Percentiles rank a stretch among this genome's conserved stretches.
Evolutionary conservation across 2,329 filamentous ascomycete genomes (phyloP).

Genomic region (Fusarium irregulare): DNA sequence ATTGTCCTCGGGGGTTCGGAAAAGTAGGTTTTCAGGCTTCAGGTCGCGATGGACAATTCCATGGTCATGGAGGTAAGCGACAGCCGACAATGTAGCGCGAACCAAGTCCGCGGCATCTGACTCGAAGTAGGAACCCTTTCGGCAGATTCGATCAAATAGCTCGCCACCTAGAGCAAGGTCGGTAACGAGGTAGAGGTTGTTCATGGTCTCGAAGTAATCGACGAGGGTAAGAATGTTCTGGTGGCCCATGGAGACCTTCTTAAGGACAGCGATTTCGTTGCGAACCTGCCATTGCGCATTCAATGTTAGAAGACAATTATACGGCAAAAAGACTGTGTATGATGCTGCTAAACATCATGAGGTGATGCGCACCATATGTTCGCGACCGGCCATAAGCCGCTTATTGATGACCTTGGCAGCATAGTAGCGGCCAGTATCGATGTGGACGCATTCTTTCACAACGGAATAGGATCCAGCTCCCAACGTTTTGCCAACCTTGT

Average conservation of each 20-base stretch:
- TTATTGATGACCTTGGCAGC: conserved; percentile 99
- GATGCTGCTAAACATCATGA: background rate
- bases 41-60: conserved; percentile 98
- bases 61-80: conserved; percentile 97
- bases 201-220: conserved; percentile 99
- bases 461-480: conserved; percentile 98
- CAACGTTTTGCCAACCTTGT: conserved; percentile 98
- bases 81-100: conserved; percentile 93
- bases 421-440: conserved; percentile 97
- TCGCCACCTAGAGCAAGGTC: conserved; percentile 96
- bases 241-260: conserved; percentile 98
- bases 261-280: conserved; percentile 97
- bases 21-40: conserved; percentile 96
- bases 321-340: background rate
- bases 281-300: conserved; percentile 71
- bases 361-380: conserved; percentile 84
- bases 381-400: conserved; percentile 93
- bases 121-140: conserved; percentile 98
- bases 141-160: conserved; percentile 97
- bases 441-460: conserved; percentile 98
- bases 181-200: conserved; percentile 98
- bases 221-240: conserved; percentile 97
- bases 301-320: conserved; percentile 22
- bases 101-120: conserved; percentile 96
- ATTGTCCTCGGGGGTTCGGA: conserved; percentile 97